Evolutionary conservation across 2,329 filamentous ascomycete genomes (phyloP).

Genomic region (Aspergillus fructus): DNA sequence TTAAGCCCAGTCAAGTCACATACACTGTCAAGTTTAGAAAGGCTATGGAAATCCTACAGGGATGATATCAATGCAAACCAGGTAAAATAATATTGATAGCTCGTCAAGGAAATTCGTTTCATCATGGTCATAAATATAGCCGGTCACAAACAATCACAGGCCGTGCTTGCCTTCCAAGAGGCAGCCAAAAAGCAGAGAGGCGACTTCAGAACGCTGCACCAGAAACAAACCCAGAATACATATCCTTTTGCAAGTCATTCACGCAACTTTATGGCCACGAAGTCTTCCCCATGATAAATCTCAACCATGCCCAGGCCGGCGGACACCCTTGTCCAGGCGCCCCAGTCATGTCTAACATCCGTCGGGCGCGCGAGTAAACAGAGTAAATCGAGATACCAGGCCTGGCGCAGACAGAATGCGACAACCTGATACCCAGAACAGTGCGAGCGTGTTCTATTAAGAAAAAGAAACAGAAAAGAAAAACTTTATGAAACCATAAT

Average conservation of each 20-base stretch:
- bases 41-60: too few species aligned
- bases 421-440: conserved; percentile 4
- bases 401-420: background rate
- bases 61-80: background rate
- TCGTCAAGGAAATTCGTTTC: conserved; percentile 36
- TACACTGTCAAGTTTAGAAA: too few species aligned
- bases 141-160: conserved; percentile 21
- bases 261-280: conserved; percentile 9
- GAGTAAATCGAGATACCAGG: background rate
- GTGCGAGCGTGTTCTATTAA: conserved; percentile 20
- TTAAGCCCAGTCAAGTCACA: background rate
- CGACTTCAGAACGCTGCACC: conserved; percentile 16
- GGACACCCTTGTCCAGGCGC: background rate
- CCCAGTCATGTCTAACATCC: conserved; percentile 5
- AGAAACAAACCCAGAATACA: conserved; percentile 17
- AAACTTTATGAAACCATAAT: conserved; percentile 10
- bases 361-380: background rate
- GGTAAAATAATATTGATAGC: conserved; percentile 21
- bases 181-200: conserved; percentile 14
- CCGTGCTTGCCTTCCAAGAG: conserved; percentile 16
- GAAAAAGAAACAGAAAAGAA: conserved; percentile 9
- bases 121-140: conserved; percentile 36
- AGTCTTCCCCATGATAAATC: conserved; percentile 3
- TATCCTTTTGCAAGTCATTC: conserved; percentile 11
- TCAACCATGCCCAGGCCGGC: conserved; percentile 1